Evolutionary conservation across 2,329 filamentous ascomycete genomes (phyloP).

Genomic region (Botrytis medusae): DNA sequence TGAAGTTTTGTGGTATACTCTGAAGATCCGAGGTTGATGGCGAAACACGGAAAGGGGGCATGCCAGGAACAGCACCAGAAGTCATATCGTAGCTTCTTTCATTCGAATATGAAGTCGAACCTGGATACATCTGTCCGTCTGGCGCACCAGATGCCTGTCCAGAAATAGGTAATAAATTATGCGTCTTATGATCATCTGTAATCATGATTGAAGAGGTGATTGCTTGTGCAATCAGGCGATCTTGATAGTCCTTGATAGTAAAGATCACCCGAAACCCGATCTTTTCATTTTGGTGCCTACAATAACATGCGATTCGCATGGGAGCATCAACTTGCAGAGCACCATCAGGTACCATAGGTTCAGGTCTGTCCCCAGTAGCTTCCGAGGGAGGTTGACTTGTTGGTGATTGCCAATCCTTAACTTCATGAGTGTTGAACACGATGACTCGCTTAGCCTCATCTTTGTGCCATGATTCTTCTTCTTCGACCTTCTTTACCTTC

Average conservation of each 20-base stretch:
- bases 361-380: constrained; percentile 46
- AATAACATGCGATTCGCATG: constrained; percentile 97
- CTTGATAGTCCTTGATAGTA: constrained; percentile 80
- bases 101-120: constrained; percentile 44
- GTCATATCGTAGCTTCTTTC: constrained; percentile 36
- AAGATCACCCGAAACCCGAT: constrained; percentile 91
- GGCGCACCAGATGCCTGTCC: constrained; percentile 37
- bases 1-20: constrained; percentile 53
- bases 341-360: constrained; percentile 52
- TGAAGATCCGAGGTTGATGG: constrained; percentile 65
- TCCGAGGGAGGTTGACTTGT: constrained; percentile 52
- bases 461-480: constrained; percentile 82
- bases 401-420: constrained; percentile 77
- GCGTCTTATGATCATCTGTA: constrained; percentile 96
- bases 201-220: constrained; percentile 92
- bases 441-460: constrained; percentile 80
- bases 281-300: constrained; percentile 92
- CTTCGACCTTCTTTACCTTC: constrained; percentile 89
- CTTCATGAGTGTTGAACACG: constrained; percentile 86
- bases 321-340: constrained; percentile 79
- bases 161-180: constrained; percentile 47
- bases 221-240: constrained; percentile 76
- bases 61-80: constrained; percentile 35
- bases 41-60: constrained; percentile 53
- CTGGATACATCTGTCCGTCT: constrained; percentile 43